Evolutionary conservation across 345 rosid species (phyloP), one percentile per base, ranked within the genome.

Genomic region (Triadica sebifera): DNA sequence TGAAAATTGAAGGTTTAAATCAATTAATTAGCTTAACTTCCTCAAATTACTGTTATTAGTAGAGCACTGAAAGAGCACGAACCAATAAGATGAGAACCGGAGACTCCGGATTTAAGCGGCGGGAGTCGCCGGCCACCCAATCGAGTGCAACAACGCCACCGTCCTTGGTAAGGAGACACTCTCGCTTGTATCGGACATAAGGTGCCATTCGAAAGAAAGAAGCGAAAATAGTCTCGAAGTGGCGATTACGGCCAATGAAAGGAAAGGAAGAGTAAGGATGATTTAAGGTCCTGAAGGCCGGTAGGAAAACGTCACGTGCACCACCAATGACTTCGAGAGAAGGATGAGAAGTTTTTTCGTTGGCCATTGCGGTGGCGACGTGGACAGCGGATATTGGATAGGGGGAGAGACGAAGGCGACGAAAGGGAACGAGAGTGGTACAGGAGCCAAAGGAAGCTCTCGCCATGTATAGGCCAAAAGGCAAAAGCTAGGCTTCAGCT

Each of bases 241-340:
- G 94, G 83, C 89, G 79, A 79, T 80, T 85, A 72, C 84, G 77
- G 43, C 79, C 87, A 73, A 85, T 37, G 39, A 84, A 20, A 9
- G 97, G 97, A 79, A 76, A 90, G 15, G 95, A 81, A 29, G 70
- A 25, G 85, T 88, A 94, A 1, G 90, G 82, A 52, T 70, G 88
- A 46, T 74, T 58, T 47, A 86, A 84, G n/a, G 85, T 51, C 24
- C 78, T 85, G 52, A 92, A 79, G 15, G 87, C 84, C 8, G 95
- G 92, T 8, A 92, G 80, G 81, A 85, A 83, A 5, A 83, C 75
- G 53, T 88, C 88, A 68, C 74, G 75, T 43, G 77, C 92, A 0
- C 98, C 98, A 19, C 96, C 97, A 57, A 79, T 77, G 61, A 94
- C 88, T 60, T 90, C 93, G 8, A 94, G 85, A 6, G 98, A 92